Percentiles rank a stretch among this genome's conserved stretches.
Conservation (phyloP, 2,329 filamentous ascomycete species). For the Fusarium ramigenum region DNA sequence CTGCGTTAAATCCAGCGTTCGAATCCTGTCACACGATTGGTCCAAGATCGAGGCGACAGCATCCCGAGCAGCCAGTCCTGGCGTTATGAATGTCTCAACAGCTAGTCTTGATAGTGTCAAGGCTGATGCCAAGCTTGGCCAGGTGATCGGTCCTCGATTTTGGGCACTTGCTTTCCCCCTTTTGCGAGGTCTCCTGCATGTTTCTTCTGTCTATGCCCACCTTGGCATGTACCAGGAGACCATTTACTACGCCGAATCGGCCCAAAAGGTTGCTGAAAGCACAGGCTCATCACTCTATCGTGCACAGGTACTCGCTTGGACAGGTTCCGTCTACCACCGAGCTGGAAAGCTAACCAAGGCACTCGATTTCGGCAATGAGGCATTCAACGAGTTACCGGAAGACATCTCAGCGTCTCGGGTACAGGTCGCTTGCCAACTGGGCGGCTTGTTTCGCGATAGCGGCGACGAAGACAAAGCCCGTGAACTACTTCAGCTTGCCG, state of each 20-base stretch:
- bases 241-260: slow-evolving; percentile 86
- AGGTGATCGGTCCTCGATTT: slow-evolving; percentile 66
- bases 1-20: slow-evolving; percentile 66
- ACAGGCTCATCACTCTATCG: slow-evolving; percentile 69
- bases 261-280: slow-evolving; percentile 77
- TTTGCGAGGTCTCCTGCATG: slow-evolving; percentile 74
- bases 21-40: slow-evolving; percentile 66
- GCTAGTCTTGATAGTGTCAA: slow-evolving; percentile 43
- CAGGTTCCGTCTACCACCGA: slow-evolving; percentile 64
- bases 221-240: slow-evolving; percentile 90
- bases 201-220: slow-evolving; percentile 82
- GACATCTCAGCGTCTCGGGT: slow-evolving; percentile 50
- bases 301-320: slow-evolving; percentile 64
- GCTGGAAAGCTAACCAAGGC: slow-evolving; percentile 70
- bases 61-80: slow-evolving; percentile 30
- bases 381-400: slow-evolving; percentile 60
- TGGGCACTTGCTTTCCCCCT: slow-evolving; percentile 83
- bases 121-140: slow-evolving; percentile 29
- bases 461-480: slow-evolving; percentile 56
- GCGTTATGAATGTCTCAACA: slow-evolving; percentile 44
- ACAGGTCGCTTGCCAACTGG: slow-evolving; percentile 63
- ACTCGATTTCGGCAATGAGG: slow-evolving; percentile 62
- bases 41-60: slow-evolving; percentile 55
- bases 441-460: slow-evolving; percentile 63
- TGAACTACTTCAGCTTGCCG: slow-evolving; percentile 59